A percentile compares a stretch with the other conserved stretches of the same genome.
phyloP scores from a whole-genome alignment of 768 basidiomycete genomes.

The Lactarius vividus region DNA sequence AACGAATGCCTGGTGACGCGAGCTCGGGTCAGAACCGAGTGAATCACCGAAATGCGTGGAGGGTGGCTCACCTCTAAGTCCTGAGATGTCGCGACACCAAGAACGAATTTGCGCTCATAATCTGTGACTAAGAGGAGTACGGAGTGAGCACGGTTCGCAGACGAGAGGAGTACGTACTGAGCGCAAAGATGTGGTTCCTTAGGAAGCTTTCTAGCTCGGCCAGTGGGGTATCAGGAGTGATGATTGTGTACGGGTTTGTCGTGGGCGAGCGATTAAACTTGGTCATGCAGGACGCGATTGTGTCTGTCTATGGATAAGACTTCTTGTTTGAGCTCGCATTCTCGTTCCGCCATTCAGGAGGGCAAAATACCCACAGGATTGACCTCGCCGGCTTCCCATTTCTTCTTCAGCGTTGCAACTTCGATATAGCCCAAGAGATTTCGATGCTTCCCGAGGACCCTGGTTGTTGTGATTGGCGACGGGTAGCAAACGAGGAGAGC shows the following conservation, averaged over 20 bases:
- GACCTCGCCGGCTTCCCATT: slow-evolving; percentile 73
- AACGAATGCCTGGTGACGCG: slow-evolving; percentile 33
- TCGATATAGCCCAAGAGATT: slow-evolving; percentile 85
- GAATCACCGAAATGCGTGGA: background rate
- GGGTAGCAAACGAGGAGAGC: background rate
- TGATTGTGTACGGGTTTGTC: slow-evolving; percentile 68
- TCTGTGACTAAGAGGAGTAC: slow-evolving; percentile 66
- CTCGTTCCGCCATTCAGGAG: background rate
- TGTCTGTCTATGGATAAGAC: slow-evolving; percentile 52
- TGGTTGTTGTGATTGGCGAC: slow-evolving; percentile 32
- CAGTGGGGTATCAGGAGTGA: slow-evolving; percentile 78
- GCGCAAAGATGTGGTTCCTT: slow-evolving; percentile 65
- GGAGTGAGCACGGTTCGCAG: slow-evolving; percentile 4
- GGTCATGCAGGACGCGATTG: slow-evolving; percentile 66
- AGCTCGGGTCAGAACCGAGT: slow-evolving; percentile 27
- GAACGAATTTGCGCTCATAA: slow-evolving; percentile 72
- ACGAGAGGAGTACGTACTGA: slow-evolving; percentile 47
- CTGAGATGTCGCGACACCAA: slow-evolving; percentile 73
- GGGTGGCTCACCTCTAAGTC: slow-evolving; percentile 53
- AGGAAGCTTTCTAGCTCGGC: slow-evolving; percentile 82
- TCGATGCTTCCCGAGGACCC: slow-evolving; percentile 70
- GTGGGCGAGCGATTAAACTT: slow-evolving; percentile 62
- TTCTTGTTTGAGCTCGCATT: slow-evolving; percentile 6
- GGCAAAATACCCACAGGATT: slow-evolving; percentile 56
- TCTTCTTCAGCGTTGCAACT: slow-evolving; percentile 66